phyloP scores from a whole-genome alignment of 352 stramenopile species.

The Ophiocytium majus region DNA sequence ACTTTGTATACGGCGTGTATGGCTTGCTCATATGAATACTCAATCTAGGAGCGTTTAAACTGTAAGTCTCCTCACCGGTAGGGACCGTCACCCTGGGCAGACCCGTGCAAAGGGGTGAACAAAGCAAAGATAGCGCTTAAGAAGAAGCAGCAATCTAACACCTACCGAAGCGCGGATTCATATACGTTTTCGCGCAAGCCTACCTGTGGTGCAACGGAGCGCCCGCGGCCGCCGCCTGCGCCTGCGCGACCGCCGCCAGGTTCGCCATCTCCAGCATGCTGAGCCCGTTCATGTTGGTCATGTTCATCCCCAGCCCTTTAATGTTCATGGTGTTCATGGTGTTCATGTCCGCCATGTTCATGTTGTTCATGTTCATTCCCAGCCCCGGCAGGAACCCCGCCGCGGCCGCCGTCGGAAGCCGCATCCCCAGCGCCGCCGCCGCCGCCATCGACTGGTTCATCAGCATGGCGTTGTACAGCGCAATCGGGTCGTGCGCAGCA shows the following conservation, averaged over 20 bases:
- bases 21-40: too few species aligned
- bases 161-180: too few species aligned
- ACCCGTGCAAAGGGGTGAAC: too few species aligned
- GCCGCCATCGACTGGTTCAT: conserved; percentile 55
- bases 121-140: too few species aligned
- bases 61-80: too few species aligned
- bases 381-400: conserved; percentile 28
- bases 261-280: conserved; percentile 50
- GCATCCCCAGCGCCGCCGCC: conserved; percentile 33
- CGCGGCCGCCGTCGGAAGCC: conserved; percentile 21
- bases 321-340: neutral
- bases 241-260: conserved; percentile 44
- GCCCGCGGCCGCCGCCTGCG: neutral
- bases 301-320: neutral
- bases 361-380: neutral
- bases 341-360: conserved; percentile 20
- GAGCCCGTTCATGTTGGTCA: conserved; percentile 8
- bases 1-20: too few species aligned
- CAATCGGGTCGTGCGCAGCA: conserved; percentile 33
- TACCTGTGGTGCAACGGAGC: too few species aligned
- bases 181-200: too few species aligned
- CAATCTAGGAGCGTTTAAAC: too few species aligned
- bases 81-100: too few species aligned
- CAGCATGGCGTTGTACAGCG: conserved; percentile 47
- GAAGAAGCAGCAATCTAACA: too few species aligned